Base-by-base conservation (phyloP, 2,329 filamentous ascomycete species). In the Uncinocarpus reesii region DNA sequence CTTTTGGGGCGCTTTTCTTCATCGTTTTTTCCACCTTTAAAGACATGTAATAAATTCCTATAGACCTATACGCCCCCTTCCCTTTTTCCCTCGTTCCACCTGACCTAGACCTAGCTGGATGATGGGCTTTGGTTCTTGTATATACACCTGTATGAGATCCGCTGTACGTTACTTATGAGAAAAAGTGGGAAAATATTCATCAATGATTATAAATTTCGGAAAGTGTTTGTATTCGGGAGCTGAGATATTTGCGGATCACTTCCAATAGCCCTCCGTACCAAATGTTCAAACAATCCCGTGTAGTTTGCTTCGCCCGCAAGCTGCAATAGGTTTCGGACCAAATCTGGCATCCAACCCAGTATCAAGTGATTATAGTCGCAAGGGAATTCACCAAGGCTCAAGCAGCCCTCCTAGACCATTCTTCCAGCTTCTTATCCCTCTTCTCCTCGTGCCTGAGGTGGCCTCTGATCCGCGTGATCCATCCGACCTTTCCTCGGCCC, bases 391-490 rank as follows among this genome's bases (percentile, higher is more conserved):
- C n/a, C n/a, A n/a, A n/a, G n/a, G n/a, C n/a, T n/a, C n/a, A n/a
- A n/a, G n/a, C n/a, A n/a, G n/a, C n/a, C n/a, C n/a, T n/a, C n/a
- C n/a, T 41, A 10, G 21, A 38, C 23, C 40, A 20, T 15, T n/a
- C 10, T 24, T 45, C 42, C 18, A 29, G 3, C 24, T 45, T 29
- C 10, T 16, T 23, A 13, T 35, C 41, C n/a, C 38, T 44, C 28
- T 32, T 31, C 26, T 38, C n/a, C 5, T 38, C 34, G n/a, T 24
- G 40, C 42, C 42, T 32, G 7, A 49, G 21, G 16, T 49, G 47
- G 6, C 23, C 28, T 35, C 35, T 45, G 4, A 49, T 40, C 21
- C 47, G 20, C 3, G 41, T 44, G 23, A 49, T 49, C 47, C 47
- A 49, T 15, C 47, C 47, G 2, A 36, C 26, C 23, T 41, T 43